phyloP scores from a whole-genome alignment of 768 basidiomycete species.

The Solioccasus polychromus region DNA sequence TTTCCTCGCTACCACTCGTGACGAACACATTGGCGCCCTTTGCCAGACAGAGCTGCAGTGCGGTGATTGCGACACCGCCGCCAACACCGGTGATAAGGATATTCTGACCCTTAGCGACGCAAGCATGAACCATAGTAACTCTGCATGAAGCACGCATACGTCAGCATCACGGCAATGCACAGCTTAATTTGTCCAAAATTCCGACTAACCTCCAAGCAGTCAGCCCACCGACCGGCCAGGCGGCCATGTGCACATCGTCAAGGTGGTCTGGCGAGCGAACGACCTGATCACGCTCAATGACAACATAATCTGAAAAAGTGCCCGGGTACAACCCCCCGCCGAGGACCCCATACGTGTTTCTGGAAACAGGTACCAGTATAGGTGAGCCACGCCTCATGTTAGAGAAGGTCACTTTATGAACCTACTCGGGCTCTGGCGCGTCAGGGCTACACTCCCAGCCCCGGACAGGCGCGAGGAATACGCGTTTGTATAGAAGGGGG shows the following conservation, averaged over 20 bases:
- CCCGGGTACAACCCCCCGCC: slow-evolving; percentile 62
- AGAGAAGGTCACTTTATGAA: too few species aligned
- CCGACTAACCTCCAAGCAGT: slow-evolving; percentile 85
- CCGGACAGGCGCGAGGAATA: slow-evolving; percentile 72
- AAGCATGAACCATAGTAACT: slow-evolving; percentile 63
- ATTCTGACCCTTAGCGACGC: slow-evolving; percentile 60
- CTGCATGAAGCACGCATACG: slow-evolving; percentile 34
- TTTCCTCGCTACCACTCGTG: slow-evolving; percentile 66
- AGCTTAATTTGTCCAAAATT: not conserved
- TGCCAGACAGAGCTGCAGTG: slow-evolving; percentile 73
- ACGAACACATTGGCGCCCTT: slow-evolving; percentile 80
- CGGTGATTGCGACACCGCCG: slow-evolving; percentile 78
- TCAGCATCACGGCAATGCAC: not conserved
- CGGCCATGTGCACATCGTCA: slow-evolving; percentile 63
- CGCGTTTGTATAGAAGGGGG: slow-evolving; percentile 56
- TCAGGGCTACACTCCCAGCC: slow-evolving; percentile 71
- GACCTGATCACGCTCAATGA: slow-evolving; percentile 68
- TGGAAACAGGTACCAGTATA: too few species aligned
- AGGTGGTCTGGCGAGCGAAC: slow-evolving; percentile 65
- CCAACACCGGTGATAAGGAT: slow-evolving; percentile 82
- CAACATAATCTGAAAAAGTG: slow-evolving; percentile 74
- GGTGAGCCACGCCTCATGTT: too few species aligned
- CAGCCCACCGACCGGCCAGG: slow-evolving; percentile 74
- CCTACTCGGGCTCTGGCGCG: slow-evolving; percentile 64
- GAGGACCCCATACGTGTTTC: slow-evolving; percentile 57